Evolutionary conservation across 176 grass and related monocot genomes (phyloP), one percentile per base, ranked within the genome.

Genomic region (Eleusine indica): DNA sequence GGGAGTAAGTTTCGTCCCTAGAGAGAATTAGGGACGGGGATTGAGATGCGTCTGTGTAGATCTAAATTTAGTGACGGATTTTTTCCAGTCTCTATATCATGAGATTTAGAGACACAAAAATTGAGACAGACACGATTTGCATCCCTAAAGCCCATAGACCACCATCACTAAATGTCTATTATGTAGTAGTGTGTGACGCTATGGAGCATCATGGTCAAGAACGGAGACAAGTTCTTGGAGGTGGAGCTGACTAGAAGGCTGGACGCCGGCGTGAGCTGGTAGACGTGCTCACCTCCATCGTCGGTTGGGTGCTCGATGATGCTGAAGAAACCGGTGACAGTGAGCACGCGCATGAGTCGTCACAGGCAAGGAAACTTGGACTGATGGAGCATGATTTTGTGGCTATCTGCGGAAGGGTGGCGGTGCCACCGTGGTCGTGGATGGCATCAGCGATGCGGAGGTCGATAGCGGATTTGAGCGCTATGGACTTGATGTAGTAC

Each of bases 321-420:
- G 40, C 16, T 58, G 51, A 87, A 37, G 39, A 87, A 0, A 5
- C 71, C 40, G 0, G 78, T 68, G 62, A 37, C 2, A 0, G 62
- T 14, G 78, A 87, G 70, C 39, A 75, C 78, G 2, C 85, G 61
- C 85, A 87, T 81, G 22, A 81, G 60, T 47, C 85, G 85, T 0
- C 70, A 25, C 2, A 87, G 17, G 71, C 61, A 81, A 0, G 48
- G 49, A 7, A 68, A 7, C 78, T 81, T 87, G 3, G 85, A 75
- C 0, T 29, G 43, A 42, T 85, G 83, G 28, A 85, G 53, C 25
- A 7, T 9, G 3, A 52, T 19, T 15, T 44, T 28, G 51, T 0
- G 11, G 6, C 41, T 37, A 85, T 70, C 40, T 85, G 40, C 12
- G 52, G 2, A 0, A 86, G 16, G 2, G 76, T 86, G 76, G 76